Evolutionary conservation across 225 moss, liverwort and hornwort species (phyloP), one percentile per base, ranked within the genome.

Genomic region (Polytrichum commune): DNA sequence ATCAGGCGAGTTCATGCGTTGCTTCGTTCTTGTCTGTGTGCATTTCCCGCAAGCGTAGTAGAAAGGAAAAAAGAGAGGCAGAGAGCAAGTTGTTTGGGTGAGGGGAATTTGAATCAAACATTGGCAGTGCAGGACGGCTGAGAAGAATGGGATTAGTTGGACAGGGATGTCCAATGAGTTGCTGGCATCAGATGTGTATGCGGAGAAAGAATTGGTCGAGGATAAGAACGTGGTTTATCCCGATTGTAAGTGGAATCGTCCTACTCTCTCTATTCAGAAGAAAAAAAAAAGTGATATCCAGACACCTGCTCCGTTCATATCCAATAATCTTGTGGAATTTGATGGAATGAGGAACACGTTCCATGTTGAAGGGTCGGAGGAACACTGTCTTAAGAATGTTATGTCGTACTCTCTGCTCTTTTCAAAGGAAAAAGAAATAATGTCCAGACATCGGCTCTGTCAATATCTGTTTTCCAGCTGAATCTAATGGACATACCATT

Each of bases 71-170:
- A 70, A 24, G 57, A 24, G 57, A 62, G 62, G 27, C 62, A 62
- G n/a, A 13, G 46, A 46, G 16, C 13, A 18, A 6, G 33, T 67
- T 38, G 2, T 22, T 67, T 35, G 19, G 29, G 16, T 22, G 19
- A 10, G n/a, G n/a, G n/a, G 33, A 67, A 23, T 13, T 46, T 46
- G 46, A 46, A 46, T 46, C 0, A 46, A 46, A 46, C 13, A 29
- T 57, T 78, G 74, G 74, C 61, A 75, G 19, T 80, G 71, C 86
- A 92, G 93, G 79, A 91, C 91, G 25, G 98, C 95, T 60, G 95
- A 95, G 84, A 84, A 85, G 72, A 90, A 85, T 27, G 95, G 98
- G 55, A 77, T 98, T 57, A 82, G 80, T 35, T 98, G 98, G 98
- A 81, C 78, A 68, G 69, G 83, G 68, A 95, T 91, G 86, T 84